A percentile compares a stretch with the other conserved stretches of the same genome.
phyloP scores from a whole-genome alignment of 2,329 filamentous ascomycete species.

The Aureobasidium leucospermi region DNA sequence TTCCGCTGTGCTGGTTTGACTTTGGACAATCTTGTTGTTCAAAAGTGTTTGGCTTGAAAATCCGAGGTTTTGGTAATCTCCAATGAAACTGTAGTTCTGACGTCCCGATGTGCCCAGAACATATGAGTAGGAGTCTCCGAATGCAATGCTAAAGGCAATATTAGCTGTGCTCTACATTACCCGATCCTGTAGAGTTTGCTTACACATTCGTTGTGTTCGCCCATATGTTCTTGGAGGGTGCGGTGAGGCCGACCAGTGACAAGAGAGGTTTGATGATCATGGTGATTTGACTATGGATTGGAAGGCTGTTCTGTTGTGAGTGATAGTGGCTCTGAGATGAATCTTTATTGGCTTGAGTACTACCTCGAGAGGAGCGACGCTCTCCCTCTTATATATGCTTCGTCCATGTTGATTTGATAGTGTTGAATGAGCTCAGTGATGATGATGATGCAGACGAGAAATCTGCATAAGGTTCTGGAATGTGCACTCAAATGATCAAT shows the following conservation, averaged over 20 bases:
- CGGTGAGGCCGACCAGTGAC: background rate
- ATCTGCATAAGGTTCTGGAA: background rate
- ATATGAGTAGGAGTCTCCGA: constrained; percentile 47
- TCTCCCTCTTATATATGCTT: background rate
- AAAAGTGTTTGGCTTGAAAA: constrained; percentile 40
- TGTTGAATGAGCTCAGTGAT: background rate
- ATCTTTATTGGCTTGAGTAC: background rate
- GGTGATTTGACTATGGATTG: background rate
- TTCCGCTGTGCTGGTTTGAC: constrained; percentile 41
- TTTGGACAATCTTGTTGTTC: constrained; percentile 45
- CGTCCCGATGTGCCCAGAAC: constrained; percentile 46
- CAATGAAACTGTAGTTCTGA: constrained; percentile 48
- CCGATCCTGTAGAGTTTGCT: background rate
- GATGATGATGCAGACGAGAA: background rate
- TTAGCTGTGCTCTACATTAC: background rate
- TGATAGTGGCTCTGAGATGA: background rate
- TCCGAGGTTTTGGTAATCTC: constrained; percentile 39
- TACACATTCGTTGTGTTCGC: background rate
- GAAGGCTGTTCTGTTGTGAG: background rate
- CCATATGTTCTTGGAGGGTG: background rate
- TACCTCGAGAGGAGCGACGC: background rate
- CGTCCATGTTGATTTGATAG: background rate
- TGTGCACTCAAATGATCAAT: background rate
- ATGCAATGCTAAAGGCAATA: constrained; percentile 33
- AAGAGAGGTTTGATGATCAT: background rate